Evolutionary conservation across 2,329 filamentous ascomycete genomes (phyloP), one percentile per base, ranked within the genome.

Genomic region (Penicillium brasilianum): DNA sequence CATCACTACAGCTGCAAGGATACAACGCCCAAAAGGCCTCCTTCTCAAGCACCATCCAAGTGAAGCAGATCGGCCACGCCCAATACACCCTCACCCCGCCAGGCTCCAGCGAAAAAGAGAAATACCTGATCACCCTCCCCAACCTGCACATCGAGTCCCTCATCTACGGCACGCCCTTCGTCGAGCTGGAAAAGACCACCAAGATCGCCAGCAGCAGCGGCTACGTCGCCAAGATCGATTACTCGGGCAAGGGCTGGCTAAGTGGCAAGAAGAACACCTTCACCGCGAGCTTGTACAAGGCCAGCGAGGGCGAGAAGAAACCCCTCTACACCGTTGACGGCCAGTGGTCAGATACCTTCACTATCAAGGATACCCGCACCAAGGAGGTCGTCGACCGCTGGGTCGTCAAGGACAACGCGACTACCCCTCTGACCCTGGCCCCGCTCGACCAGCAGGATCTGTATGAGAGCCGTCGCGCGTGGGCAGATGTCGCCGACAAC

Each of bases 11-110:
- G 70, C 76, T 89, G 22, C 83, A 88, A 81, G 94, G 94, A 56
- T 97, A 97, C 81, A 97, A 98, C 73, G 94, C 91, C 16, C 95
- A 98, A 75, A 98, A 97, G 78, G 93, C 94, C 4, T 96, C 92
- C 16, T 97, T 99, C 79, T 91, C 90, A 64, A 89, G 90, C 69
- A 97, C 94, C 48, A 97, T 98, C 77, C 90, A 94, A 72, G 90
- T 99, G 74, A 97, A 96, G 84, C 92, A 96, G 80, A 90, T 96
- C 69, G 94, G 94, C 37, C 93, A 97, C 74, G 93, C 93, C 43
- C 82, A 96, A 36, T 84, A 94, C 65, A 90, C 91, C 53, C 81
- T 97, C 61, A 80, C 75, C 48, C 73, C 71, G 43, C 81, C 76
- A 22, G 89, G 90, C 60, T 78, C 79, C 20, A 82, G 76, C 71